Evolutionary conservation across 345 rosid species (phyloP), one percentile per base, ranked within the genome.

Genomic region (Populus ilicifolia): DNA sequence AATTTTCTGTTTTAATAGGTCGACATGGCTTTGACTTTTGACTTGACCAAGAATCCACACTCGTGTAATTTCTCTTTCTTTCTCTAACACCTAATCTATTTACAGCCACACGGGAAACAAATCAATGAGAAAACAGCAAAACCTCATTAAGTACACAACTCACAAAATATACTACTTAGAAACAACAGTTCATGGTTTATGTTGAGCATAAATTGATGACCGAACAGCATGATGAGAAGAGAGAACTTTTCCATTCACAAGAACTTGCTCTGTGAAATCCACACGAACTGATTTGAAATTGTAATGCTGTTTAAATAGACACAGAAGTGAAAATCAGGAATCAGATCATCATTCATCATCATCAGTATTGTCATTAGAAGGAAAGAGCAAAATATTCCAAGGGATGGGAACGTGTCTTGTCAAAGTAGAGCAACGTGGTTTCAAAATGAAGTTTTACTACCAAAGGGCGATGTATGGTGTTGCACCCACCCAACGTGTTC

Each of bases 261-360:
- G 80, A 70, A 90, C 78, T 84, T 89, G 92, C 84, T 89, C 88
- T 46, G 80, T 74, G 81, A 90, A 90, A 83, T 89, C 94, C 74
- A 90, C 91, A 0, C 94, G 94, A 73, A 89, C 75, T 7, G 88
- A 87, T 81, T 83, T 87, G 86, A 90, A 88, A 38, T 81, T 70
- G 85, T 88, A 84, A 71, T 72, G 59, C 94, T 90, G 88, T 39
- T 81, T 73, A 20, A 50, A 36, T 64, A 65, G 66, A 41, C 48
- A 74, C 5, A 61, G 36, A 61, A 27, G 21, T 36, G 17, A 75
- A 59, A 18, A 48, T 72, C 38, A 73, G 29, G 54, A 65, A 72
- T 8, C 63, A 56, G 2, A 27, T 35, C 18, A 23, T 72, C 44
- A 52, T 23, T 25, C 41, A 44, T 63, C 9, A 38, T 27, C n/a